Conservation (phyloP, 176 grass and related monocot species). For the Puccinellia tenuiflora region DNA sequence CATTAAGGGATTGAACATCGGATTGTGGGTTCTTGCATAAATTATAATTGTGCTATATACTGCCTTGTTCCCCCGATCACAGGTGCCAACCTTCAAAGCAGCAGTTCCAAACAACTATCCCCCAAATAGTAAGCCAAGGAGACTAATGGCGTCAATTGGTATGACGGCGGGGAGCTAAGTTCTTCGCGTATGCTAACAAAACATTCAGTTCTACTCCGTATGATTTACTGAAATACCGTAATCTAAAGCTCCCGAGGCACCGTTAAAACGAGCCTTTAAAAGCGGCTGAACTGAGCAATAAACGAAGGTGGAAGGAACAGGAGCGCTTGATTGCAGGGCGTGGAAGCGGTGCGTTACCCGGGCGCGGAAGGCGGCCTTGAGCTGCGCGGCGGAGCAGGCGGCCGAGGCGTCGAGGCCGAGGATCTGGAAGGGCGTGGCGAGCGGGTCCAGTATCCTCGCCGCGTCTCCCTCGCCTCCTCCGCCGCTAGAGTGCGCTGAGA, state of each 20-base stretch:
- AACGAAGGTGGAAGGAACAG: neutral
- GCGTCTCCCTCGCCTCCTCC: neutral
- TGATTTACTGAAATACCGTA: neutral
- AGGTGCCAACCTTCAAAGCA: no score
- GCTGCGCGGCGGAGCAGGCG: slow-evolving; percentile 35
- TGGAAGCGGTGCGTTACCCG: slow-evolving; percentile 17
- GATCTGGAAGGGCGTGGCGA: slow-evolving; percentile 44
- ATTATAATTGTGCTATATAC: no score
- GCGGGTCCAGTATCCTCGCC: slow-evolving; percentile 46
- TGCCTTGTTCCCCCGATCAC: no score
- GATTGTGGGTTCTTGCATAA: no score
- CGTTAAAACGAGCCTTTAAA: neutral
- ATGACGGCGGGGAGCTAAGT: no score
- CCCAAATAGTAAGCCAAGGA: no score
- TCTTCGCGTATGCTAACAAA: neutral
- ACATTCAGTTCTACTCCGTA: neutral
- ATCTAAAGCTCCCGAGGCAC: neutral
- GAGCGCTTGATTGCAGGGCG: neutral
- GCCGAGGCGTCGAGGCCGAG: slow-evolving; percentile 41
- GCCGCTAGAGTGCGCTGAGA: slow-evolving; percentile 1
- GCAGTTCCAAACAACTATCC: no score
- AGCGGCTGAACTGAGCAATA: neutral
- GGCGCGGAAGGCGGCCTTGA: slow-evolving; percentile 56
- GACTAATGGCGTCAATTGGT: no score
- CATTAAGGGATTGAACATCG: no score